Evolutionary conservation across 106 monocot species (phyloP).

Genomic region (Agapanthus africanus): DNA sequence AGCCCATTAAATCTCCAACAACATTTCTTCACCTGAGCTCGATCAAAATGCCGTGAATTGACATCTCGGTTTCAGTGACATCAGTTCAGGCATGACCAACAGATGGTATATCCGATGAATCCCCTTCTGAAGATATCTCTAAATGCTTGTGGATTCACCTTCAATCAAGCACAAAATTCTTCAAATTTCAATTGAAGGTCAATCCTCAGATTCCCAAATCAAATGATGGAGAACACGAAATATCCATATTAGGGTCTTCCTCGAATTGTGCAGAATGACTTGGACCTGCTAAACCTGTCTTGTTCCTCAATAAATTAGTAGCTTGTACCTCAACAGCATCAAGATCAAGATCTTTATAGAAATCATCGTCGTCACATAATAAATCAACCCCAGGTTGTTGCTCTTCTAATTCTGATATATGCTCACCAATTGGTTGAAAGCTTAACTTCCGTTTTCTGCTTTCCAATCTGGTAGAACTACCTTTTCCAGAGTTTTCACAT

Average conservation of each 20-base stretch:
- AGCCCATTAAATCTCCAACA: too few species aligned
- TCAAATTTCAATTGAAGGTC: too few species aligned
- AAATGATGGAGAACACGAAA: conserved; percentile 47
- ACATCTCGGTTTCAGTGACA: too few species aligned
- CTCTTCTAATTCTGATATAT: conserved; percentile 8
- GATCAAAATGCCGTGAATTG: too few species aligned
- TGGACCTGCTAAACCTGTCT: conserved; percentile 13
- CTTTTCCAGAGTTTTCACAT: conserved; percentile 16
- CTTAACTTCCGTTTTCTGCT: conserved; percentile 77
- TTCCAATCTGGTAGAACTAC: conserved; percentile 28
- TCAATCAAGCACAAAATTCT: too few species aligned
- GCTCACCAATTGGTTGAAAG: conserved; percentile 20
- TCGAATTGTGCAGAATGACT: not conserved
- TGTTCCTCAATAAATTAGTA: conserved; percentile 41
- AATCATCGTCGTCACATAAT: conserved; percentile 71
- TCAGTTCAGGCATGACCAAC: too few species aligned
- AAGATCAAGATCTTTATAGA: conserved; percentile 74
- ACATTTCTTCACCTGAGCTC: too few species aligned
- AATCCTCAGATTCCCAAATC: conserved; percentile 71
- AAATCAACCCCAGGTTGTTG: conserved; percentile 4
- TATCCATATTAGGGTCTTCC: conserved; percentile 11
- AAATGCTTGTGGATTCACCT: too few species aligned
- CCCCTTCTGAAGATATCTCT: too few species aligned
- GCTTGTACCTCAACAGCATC: conserved; percentile 91
- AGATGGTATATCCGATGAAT: too few species aligned